Percentiles rank a stretch among this genome's conserved stretches.
These are phyloP conservation scores for Carex kokanica DNA, from an alignment of 176 grass and related monocot genomes.

Conservation along the genomic window DNA sequence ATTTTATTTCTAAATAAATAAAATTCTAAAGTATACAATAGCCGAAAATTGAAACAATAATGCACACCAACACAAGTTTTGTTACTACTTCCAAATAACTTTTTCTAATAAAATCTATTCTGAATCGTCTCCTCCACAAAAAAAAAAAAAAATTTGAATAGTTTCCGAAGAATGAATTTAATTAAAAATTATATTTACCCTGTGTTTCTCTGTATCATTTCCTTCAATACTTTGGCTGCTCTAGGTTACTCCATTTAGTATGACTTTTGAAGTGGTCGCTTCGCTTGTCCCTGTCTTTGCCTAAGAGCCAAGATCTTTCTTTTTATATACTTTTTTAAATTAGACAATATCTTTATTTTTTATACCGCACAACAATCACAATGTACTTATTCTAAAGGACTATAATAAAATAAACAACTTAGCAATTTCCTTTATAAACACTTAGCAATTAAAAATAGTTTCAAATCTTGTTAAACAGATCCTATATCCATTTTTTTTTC, in stretches of 20 bases:
- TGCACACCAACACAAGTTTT: background rate
- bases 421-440: background rate
- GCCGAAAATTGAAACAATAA: background rate
- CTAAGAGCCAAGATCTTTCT: constrained; percentile 4
- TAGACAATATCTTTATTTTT: background rate
- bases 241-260: background rate
- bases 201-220: background rate
- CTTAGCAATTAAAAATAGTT: constrained; percentile 1
- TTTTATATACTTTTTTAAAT: background rate
- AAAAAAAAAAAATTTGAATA: background rate
- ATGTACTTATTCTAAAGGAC: background rate
- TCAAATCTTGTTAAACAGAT: background rate
- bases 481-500: background rate
- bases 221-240: background rate
- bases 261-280: background rate
- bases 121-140: background rate
- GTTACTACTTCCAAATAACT: background rate
- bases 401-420: background rate
- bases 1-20: background rate
- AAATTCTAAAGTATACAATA: background rate
- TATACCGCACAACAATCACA: constrained; percentile 14
- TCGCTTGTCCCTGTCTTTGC: background rate
- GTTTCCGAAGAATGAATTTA: background rate
- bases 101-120: background rate
- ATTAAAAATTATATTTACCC: background rate